These are phyloP conservation scores for Cutaneotrichosporon spelunceum DNA, from an alignment of 1,284 basidiomycete genomes.

Conservation along the genomic window DNA sequence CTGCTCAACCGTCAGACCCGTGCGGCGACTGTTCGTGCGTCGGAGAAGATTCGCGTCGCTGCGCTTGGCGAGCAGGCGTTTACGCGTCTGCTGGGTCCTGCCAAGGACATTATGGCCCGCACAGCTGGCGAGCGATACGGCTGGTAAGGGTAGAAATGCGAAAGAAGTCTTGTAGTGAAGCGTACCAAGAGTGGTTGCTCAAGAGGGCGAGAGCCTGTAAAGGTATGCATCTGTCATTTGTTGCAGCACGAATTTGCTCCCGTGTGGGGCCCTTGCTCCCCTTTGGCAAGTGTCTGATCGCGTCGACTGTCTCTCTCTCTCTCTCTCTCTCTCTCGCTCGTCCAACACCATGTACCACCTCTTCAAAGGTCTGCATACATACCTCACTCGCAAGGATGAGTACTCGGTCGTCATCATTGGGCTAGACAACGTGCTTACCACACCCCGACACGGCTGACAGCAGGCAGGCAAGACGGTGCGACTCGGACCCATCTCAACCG, in stretches of 20 bases:
- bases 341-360: constrained; percentile 72
- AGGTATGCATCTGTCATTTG: too few species aligned
- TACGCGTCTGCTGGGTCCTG: constrained; percentile 85
- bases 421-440: constrained; percentile 51
- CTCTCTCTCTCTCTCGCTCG: background rate
- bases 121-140: constrained; percentile 51
- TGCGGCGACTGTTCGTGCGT: constrained; percentile 87
- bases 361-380: constrained; percentile 80
- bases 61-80: constrained; percentile 91
- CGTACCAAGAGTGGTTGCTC: background rate
- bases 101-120: constrained; percentile 53
- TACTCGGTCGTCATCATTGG: constrained; percentile 91
- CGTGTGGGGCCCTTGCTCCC: constrained; percentile 3
- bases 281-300: background rate
- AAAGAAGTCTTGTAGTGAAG: constrained; percentile 5
- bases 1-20: constrained; percentile 80
- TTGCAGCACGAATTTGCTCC: constrained; percentile 4
- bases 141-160: constrained; percentile 2
- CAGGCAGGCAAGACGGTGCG: constrained; percentile 74
- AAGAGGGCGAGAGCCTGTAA: too few species aligned
- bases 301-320: background rate
- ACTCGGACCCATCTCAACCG: background rate
- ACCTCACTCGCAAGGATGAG: constrained; percentile 87
- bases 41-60: constrained; percentile 78
- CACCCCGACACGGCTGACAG: background rate